Conservation (phyloP, 768 basidiomycete species). For the Termitomyces sp. region DNA sequence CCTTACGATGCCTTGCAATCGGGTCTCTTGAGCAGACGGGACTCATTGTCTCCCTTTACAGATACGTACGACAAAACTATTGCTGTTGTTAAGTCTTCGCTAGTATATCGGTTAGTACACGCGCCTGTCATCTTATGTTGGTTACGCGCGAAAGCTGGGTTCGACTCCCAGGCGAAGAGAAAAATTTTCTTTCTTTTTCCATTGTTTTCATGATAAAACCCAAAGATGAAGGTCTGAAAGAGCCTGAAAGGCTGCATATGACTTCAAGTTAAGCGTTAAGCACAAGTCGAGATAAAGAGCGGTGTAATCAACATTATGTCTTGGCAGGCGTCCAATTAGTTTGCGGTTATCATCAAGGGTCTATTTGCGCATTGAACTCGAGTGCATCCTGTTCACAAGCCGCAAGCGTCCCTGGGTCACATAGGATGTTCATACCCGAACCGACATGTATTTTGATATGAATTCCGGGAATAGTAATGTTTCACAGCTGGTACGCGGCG, state of each 20-base stretch:
- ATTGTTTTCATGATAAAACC: no score
- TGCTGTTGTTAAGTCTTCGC: no score
- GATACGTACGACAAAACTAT: no score
- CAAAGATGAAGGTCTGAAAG: no score
- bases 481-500: slow-evolving; percentile 18
- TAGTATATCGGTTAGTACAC: background rate
- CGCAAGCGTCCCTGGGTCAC: slow-evolving; percentile 22
- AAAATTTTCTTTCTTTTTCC: background rate
- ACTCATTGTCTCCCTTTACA: no score
- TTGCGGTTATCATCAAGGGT: slow-evolving; percentile 15
- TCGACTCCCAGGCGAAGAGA: background rate
- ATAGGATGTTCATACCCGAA: slow-evolving; percentile 24
- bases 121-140: background rate
- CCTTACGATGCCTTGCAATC: no score
- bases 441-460: slow-evolving; percentile 23
- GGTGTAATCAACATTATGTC: no score
- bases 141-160: background rate
- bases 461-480: slow-evolving; percentile 21
- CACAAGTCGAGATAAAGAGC: no score
- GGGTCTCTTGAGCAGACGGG: no score
- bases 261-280: no score
- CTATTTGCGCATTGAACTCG: slow-evolving; percentile 29
- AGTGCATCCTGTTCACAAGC: slow-evolving; percentile 24
- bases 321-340: background rate
- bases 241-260: no score